Evolutionary conservation across 2,329 filamentous ascomycete genomes (phyloP).

Genomic region (Claviceps citrina): DNA sequence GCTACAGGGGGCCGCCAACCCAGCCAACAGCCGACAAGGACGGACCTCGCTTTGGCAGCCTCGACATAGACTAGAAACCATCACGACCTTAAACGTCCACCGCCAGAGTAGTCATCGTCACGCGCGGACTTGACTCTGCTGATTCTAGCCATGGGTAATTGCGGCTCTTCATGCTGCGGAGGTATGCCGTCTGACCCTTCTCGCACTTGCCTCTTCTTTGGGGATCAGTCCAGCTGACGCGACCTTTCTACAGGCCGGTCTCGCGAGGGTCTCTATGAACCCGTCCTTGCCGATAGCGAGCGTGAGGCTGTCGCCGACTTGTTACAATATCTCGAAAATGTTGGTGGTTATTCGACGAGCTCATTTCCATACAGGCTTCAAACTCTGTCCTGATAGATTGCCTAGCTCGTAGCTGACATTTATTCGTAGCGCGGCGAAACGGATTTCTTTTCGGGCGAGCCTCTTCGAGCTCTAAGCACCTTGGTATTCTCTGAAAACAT

Average conservation of each 20-base stretch:
- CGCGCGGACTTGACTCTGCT: neutral
- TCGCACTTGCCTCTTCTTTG: slow-evolving; percentile 3
- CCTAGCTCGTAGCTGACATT: neutral
- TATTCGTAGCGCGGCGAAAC: slow-evolving; percentile 68
- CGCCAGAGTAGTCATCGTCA: neutral
- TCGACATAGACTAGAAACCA: neutral
- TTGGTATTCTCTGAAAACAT: slow-evolving; percentile 98
- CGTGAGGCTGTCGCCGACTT: slow-evolving; percentile 92
- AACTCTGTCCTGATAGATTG: neutral
- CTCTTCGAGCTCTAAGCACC: slow-evolving; percentile 81
- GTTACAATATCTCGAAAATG: slow-evolving; percentile 90
- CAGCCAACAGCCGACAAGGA: neutral
- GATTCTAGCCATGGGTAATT: slow-evolving; percentile 39
- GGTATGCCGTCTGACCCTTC: slow-evolving; percentile 15
- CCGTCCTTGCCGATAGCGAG: slow-evolving; percentile 85
- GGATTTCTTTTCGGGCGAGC: slow-evolving; percentile 95
- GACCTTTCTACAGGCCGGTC: slow-evolving; percentile 43
- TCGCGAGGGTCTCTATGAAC: slow-evolving; percentile 70
- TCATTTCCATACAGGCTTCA: neutral
- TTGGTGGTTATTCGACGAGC: slow-evolving; percentile 37
- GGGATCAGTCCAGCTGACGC: slow-evolving; percentile 14
- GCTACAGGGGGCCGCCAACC: neutral
- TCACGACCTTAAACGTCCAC: neutral
- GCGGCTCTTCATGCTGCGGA: slow-evolving; percentile 45
- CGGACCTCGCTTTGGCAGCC: neutral